Percentiles rank a stretch among this genome's conserved stretches.
phyloP scores from a whole-genome alignment of 805 yeast genomes.

The Metschnikowia colocasiae region DNA sequence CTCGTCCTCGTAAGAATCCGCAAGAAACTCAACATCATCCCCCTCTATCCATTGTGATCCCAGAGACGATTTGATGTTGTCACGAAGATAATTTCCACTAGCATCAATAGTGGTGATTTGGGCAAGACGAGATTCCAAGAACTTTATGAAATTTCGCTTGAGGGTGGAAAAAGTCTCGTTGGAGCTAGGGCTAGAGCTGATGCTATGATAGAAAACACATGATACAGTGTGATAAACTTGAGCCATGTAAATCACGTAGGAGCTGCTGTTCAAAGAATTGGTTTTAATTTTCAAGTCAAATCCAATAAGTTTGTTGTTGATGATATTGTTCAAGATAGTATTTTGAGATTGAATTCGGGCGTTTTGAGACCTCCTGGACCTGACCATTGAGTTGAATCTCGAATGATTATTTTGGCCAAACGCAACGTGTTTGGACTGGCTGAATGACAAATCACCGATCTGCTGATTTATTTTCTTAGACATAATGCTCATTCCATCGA shows the following conservation, averaged over 20 bases:
- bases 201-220: slow-evolving; percentile 19
- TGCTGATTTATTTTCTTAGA: slow-evolving; percentile 23
- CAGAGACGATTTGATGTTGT: not conserved
- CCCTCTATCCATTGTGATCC: slow-evolving; percentile 12
- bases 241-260: slow-evolving; percentile 29
- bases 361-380: slow-evolving; percentile 17
- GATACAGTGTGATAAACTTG: slow-evolving; percentile 34
- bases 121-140: slow-evolving; percentile 27
- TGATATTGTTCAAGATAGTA: slow-evolving; percentile 27
- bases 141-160: slow-evolving; percentile 23
- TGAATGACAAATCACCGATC: slow-evolving; percentile 32
- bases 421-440: slow-evolving; percentile 24
- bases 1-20: slow-evolving; percentile 14
- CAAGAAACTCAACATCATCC: slow-evolving; percentile 18
- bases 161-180: slow-evolving; percentile 18
- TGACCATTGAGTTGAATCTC: slow-evolving; percentile 20
- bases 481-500: slow-evolving; percentile 28
- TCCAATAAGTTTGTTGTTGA: slow-evolving; percentile 27
- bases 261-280: slow-evolving; percentile 20
- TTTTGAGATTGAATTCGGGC: slow-evolving; percentile 21
- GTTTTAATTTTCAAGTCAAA: slow-evolving; percentile 28
- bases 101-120: slow-evolving; percentile 18
- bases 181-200: slow-evolving; percentile 14
- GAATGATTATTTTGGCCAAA: slow-evolving; percentile 21
- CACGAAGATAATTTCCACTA: not conserved